Percentiles rank a stretch among this genome's conserved stretches.
Evolutionary conservation across 225 moss, liverwort and hornwort species (phyloP).

Genomic region (Physcomitrium patens): DNA sequence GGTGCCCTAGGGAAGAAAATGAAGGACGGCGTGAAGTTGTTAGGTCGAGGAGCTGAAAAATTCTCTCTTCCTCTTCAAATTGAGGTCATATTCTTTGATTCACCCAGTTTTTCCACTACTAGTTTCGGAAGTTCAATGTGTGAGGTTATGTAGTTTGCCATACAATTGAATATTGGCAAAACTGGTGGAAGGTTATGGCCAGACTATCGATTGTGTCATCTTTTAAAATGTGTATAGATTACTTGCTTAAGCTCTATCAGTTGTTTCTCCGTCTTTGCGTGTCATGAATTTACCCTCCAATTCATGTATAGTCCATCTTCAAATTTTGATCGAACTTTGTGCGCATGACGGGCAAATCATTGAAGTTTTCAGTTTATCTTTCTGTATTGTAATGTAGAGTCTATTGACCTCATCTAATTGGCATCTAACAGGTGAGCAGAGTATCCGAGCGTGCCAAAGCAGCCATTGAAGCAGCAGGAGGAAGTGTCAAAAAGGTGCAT

Average conservation of each 20-base stretch:
- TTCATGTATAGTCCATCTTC: not conserved
- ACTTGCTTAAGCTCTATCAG: not conserved
- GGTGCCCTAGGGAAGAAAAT: conserved; percentile 90
- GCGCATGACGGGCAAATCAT: not conserved
- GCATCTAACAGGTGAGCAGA: conserved; percentile 79
- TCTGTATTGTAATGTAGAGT: not conserved
- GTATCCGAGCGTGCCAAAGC: conserved; percentile 89
- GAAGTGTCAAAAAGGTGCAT: conserved; percentile 86
- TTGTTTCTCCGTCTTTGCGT: not conserved
- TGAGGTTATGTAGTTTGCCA: not conserved
- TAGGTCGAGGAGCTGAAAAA: conserved; percentile 80
- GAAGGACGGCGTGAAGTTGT: conserved; percentile 91
- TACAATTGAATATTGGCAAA: not conserved
- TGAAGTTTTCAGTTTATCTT: not conserved
- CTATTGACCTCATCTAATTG: not conserved
- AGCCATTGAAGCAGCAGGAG: conserved; percentile 96
- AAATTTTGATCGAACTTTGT: not conserved
- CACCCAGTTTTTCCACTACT: conserved; percentile 5
- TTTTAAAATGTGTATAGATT: not conserved
- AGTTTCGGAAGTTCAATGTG: conserved; percentile 5
- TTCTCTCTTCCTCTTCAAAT: conserved; percentile 83
- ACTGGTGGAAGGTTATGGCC: too few species aligned
- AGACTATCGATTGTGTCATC: not conserved
- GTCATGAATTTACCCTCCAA: not conserved
- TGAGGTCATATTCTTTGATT: conserved; percentile 58